Evolutionary conservation across 495 filamentous ascomycete species (phyloP).

Genomic region (Cryomyces minteri): DNA sequence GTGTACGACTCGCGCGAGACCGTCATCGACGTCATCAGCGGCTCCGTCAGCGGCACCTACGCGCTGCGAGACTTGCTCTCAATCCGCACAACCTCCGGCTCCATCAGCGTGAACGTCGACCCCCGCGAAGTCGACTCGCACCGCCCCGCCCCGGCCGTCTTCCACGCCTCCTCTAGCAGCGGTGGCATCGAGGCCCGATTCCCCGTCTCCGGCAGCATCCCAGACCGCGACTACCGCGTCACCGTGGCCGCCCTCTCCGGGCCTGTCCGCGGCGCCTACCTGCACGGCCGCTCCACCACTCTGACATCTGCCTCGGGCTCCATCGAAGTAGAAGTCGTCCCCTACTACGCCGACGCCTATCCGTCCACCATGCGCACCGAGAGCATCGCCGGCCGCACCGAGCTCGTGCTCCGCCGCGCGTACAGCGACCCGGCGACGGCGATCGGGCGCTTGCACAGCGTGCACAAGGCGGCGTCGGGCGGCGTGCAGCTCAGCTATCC

Average conservation of each 20-base stretch:
- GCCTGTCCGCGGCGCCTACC: slow-evolving; percentile 11
- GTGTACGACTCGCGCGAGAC: slow-evolving; percentile 9
- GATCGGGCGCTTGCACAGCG: slow-evolving; percentile 8
- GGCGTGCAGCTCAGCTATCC: slow-evolving; percentile 14
- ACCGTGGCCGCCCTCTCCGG: slow-evolving; percentile 6
- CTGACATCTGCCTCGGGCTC: slow-evolving; percentile 9
- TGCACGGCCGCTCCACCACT: slow-evolving; percentile 12
- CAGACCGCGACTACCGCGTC: slow-evolving; percentile 15
- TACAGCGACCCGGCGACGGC: slow-evolving; percentile 1
- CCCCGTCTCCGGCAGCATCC: slow-evolving; percentile 6
- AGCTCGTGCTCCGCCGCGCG: slow-evolving; percentile 6
- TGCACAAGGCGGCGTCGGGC: slow-evolving; percentile 11
- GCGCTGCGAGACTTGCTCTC: slow-evolving; percentile 13
- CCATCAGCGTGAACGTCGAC: slow-evolving; percentile 13
- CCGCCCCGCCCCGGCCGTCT: slow-evolving; percentile 9
- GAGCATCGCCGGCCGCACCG: slow-evolving; percentile 8
- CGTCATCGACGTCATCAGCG: slow-evolving; percentile 9
- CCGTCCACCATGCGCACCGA: slow-evolving; percentile 9
- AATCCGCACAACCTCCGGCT: slow-evolving; percentile 12
- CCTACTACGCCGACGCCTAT: slow-evolving; percentile 4
- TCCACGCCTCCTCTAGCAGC: slow-evolving; percentile 6
- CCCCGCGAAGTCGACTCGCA: slow-evolving; percentile 6
- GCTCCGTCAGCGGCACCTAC: slow-evolving; percentile 14
- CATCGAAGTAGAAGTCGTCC: slow-evolving; percentile 11
- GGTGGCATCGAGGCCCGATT: slow-evolving; percentile 13